A percentile compares a stretch with the other conserved stretches of the same genome.
phyloP scores from a whole-genome alignment of 169 alveolate species.

The Plasmodium gallinaceum region DNA sequence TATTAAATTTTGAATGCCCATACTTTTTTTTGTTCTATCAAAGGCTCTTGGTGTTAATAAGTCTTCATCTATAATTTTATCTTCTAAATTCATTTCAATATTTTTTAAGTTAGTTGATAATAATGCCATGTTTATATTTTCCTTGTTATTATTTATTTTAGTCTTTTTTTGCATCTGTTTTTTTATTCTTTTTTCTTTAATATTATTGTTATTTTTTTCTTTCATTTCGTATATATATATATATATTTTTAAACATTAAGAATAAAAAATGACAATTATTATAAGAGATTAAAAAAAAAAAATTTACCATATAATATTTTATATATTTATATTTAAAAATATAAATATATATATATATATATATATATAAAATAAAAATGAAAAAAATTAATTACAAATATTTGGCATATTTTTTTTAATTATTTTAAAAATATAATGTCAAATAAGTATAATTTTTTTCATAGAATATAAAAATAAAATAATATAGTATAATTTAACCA shows the following conservation, averaged over 20 bases:
- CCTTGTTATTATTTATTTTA: slow-evolving; percentile 1
- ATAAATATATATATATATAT: background rate
- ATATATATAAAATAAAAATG: background rate
- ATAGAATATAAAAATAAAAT: background rate
- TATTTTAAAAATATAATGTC: no score
- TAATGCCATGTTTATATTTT: background rate
- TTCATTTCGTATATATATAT: background rate
- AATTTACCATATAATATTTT: background rate
- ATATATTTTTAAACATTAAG: no score
- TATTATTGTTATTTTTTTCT: slow-evolving; percentile 7
- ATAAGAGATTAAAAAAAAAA: slow-evolving; percentile 3
- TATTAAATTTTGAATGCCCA: slow-evolving; percentile 28
- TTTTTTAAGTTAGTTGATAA: slow-evolving; percentile 11
- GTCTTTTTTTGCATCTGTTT: background rate
- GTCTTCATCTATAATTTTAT: slow-evolving; percentile 65
- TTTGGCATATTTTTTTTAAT: background rate
- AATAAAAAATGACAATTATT: no score
- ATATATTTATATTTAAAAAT: background rate
- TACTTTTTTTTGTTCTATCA: slow-evolving; percentile 76
- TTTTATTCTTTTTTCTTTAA: slow-evolving; percentile 7
- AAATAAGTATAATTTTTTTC: no score
- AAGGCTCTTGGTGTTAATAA: slow-evolving; percentile 65
- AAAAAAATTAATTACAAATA: background rate
- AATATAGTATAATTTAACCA: background rate
- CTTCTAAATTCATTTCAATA: slow-evolving; percentile 20